These are phyloP conservation scores for Verticillium zaregamsianum DNA, from an alignment of 2,329 filamentous ascomycete species.

Conservation along the genomic window DNA sequence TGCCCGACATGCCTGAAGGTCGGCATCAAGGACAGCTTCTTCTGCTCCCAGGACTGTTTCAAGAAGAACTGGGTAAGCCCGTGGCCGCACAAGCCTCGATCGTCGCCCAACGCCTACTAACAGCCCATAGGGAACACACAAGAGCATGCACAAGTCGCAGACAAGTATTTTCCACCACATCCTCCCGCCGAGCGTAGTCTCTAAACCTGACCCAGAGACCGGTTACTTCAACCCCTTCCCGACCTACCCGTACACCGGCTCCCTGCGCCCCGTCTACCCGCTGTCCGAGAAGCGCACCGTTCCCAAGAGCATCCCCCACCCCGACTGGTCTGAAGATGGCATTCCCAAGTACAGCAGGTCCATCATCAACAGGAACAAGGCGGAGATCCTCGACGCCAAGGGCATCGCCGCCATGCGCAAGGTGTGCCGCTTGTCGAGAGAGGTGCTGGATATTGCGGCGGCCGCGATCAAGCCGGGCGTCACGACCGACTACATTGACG, in stretches of 20 bases:
- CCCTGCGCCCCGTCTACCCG: conserved; percentile 81
- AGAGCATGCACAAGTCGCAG: conserved; percentile 77
- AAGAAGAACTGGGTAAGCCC: conserved; percentile 91
- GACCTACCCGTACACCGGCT: conserved; percentile 75
- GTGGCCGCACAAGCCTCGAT: conserved; percentile 5
- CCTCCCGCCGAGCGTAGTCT: conserved; percentile 75
- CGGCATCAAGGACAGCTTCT: conserved; percentile 83
- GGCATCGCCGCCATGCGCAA: conserved; percentile 89
- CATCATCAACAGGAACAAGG: conserved; percentile 70
- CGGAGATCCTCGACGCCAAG: conserved; percentile 75
- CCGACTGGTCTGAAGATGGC: conserved; percentile 85
- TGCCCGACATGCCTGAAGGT: conserved; percentile 94
- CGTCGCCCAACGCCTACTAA: conserved; percentile 9
- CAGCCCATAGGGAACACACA: conserved; percentile 67
- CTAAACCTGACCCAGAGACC: conserved; percentile 88
- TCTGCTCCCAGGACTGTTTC: conserved; percentile 98
- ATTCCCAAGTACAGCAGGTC: conserved; percentile 59
- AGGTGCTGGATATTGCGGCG: conserved; percentile 90
- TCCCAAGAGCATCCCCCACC: conserved; percentile 74
- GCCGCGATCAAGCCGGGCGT: conserved; percentile 82
- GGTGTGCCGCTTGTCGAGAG: conserved; percentile 79
- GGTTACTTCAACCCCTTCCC: conserved; percentile 92
- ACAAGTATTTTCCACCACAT: conserved; percentile 69
- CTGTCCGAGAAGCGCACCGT: conserved; percentile 69
- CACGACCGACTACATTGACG: conserved; percentile 92